Evolutionary conservation across 1,139 yeast genomes (phyloP).

Genomic region (Pichia sp.): DNA sequence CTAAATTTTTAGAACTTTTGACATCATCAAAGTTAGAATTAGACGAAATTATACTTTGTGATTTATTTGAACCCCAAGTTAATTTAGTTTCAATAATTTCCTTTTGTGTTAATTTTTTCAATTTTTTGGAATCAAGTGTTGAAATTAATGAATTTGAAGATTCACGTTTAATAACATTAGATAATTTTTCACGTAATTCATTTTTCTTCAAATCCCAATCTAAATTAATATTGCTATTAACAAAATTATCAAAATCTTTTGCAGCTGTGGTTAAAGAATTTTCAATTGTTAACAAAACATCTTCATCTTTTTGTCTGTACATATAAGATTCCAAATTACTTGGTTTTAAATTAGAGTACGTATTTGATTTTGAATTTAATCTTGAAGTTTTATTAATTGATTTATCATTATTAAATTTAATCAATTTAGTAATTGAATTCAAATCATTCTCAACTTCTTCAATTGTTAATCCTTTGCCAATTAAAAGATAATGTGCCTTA

Average conservation of each 20-base stretch:
- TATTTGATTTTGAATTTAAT: not conserved
- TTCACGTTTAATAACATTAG: conserved; percentile 33
- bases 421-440: not conserved
- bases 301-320: conserved; percentile 71
- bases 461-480: conserved; percentile 84
- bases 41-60: conserved; percentile 25
- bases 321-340: conserved; percentile 50
- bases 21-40: conserved; percentile 28
- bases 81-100: conserved; percentile 21
- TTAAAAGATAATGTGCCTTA: conserved; percentile 84
- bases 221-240: conserved; percentile 63
- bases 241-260: conserved; percentile 72
- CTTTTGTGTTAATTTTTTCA: conserved; percentile 12
- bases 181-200: conserved; percentile 64
- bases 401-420: not conserved
- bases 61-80: conserved; percentile 24
- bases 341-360: not conserved
- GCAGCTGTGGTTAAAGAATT: conserved; percentile 71
- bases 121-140: conserved; percentile 17
- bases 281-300: conserved; percentile 76
- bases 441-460: conserved; percentile 50
- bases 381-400: not conserved
- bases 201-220: conserved; percentile 82
- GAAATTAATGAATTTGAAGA: conserved; percentile 12
- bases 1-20: conserved; percentile 18